Evolutionary conservation across 1,284 basidiomycete genomes (phyloP).

Genomic region (Rhodotorula sp.): DNA sequence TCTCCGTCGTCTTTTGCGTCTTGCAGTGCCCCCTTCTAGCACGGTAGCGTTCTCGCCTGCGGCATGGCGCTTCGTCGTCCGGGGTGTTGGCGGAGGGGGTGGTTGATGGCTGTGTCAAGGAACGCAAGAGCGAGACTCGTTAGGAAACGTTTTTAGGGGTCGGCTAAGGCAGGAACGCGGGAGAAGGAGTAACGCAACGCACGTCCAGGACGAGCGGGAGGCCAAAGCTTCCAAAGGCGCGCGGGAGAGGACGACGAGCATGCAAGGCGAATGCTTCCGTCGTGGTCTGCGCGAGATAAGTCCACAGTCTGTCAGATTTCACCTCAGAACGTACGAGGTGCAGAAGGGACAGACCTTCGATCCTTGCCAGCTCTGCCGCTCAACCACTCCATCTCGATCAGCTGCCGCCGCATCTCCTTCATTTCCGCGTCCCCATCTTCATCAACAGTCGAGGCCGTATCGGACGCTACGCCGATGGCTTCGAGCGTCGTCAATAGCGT

Average conservation of each 20-base stretch:
- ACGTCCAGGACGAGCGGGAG: not conserved
- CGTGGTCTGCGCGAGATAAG: constrained; percentile 8
- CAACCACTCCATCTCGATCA: constrained; percentile 31
- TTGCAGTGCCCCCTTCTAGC: not conserved
- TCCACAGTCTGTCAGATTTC: not conserved
- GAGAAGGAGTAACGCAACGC: not conserved
- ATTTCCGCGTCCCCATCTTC: not conserved
- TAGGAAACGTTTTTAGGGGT: too few species aligned
- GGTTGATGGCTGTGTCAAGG: constrained; percentile 5
- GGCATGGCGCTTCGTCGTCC: not conserved
- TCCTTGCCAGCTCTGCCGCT: constrained; percentile 6
- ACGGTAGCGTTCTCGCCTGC: not conserved
- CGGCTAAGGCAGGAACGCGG: not conserved
- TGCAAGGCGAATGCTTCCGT: constrained; percentile 23
- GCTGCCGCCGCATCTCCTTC: constrained; percentile 5
- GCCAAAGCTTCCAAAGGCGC: not conserved
- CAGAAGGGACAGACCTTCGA: constrained; percentile 6
- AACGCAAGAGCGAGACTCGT: not conserved
- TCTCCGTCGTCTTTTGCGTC: not conserved
- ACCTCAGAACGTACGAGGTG: too few species aligned
- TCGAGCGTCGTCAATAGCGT: constrained; percentile 22
- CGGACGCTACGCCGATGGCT: not conserved
- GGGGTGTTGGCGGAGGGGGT: not conserved
- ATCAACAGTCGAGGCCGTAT: not conserved
- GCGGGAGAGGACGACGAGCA: constrained; percentile 26